phyloP scores from a whole-genome alignment of 129 eudicot species.

The Pulicaria dysenterica region DNA sequence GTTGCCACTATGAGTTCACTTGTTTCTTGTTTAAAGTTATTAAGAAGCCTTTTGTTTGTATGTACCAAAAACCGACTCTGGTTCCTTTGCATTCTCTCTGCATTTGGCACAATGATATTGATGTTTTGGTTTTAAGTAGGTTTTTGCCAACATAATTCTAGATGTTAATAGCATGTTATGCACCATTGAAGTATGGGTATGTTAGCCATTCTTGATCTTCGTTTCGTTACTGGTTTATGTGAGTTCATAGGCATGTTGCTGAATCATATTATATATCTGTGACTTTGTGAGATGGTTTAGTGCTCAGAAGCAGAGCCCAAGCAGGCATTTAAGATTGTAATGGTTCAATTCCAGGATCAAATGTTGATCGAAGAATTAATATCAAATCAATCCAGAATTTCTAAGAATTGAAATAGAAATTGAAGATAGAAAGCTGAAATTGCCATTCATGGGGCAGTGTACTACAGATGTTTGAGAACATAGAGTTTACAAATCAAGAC shows the following conservation, averaged over 20 bases:
- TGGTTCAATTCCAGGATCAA: no score
- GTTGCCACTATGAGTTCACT: slow-evolving; percentile 12
- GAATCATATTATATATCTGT: neutral
- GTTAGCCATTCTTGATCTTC: neutral
- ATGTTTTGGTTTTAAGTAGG: neutral
- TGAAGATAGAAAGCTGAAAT: no score
- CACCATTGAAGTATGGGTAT: neutral
- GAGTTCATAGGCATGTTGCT: neutral
- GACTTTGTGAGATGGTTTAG: neutral
- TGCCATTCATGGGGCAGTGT: no score
- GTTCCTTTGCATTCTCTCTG: neutral
- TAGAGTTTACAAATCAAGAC: no score
- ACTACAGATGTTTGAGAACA: no score
- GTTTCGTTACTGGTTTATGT: no score
- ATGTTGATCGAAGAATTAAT: no score
- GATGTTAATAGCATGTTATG: neutral
- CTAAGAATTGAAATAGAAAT: no score
- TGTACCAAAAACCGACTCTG: neutral
- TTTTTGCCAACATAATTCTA: neutral
- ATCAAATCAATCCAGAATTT: no score
- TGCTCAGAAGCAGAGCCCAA: neutral
- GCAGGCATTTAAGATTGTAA: no score
- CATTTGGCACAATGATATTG: neutral
- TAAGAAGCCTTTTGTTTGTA: neutral
- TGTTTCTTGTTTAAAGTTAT: slow-evolving; percentile 11